phyloP scores from a whole-genome alignment of 768 basidiomycete species.

The Boletus rufocinnamomeus region DNA sequence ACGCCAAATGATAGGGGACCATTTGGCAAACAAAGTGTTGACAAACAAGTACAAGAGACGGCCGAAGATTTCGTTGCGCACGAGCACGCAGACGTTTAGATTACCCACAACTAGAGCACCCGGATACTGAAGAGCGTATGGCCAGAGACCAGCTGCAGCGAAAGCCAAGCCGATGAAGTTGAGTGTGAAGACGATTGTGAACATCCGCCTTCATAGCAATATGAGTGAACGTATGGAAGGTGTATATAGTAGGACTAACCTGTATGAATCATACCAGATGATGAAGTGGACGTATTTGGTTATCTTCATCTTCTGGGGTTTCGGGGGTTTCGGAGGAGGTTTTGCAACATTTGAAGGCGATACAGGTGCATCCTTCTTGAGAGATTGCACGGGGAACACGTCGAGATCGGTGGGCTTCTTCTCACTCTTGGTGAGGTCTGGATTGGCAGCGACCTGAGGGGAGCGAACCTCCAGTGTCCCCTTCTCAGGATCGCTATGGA shows the following conservation, averaged over 20 bases:
- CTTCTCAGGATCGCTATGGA: constrained; percentile 58
- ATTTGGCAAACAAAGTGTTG: constrained; percentile 81
- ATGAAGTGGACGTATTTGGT: constrained; percentile 62
- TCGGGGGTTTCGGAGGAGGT: constrained; percentile 36
- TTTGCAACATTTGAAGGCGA: constrained; percentile 38
- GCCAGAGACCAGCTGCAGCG: constrained; percentile 64
- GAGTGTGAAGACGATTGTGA: constrained; percentile 56
- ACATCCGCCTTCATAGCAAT: constrained; percentile 61
- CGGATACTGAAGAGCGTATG: constrained; percentile 63
- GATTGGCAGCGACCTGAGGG: constrained; percentile 31
- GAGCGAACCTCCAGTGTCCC: constrained; percentile 51
- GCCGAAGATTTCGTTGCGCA: constrained; percentile 83
- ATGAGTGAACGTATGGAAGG: constrained; percentile 4
- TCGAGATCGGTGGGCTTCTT: constrained; percentile 38
- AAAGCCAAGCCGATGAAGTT: constrained; percentile 63
- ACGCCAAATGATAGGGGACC: constrained; percentile 73
- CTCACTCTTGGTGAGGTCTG: constrained; percentile 39
- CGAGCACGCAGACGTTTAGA: constrained; percentile 67
- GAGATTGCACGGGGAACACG: constrained; percentile 36
- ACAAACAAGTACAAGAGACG: constrained; percentile 70
- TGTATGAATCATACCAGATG: constrained; percentile 80
- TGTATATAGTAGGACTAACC: constrained; percentile 41
- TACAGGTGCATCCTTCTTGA: constrained; percentile 45
- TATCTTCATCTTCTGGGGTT: constrained; percentile 54
- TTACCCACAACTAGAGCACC: constrained; percentile 78